Percentiles rank a stretch among this genome's conserved stretches.
Evolutionary conservation across 208 protist genomes (phyloP).

Genomic region (Acanthamoeba sp.): DNA sequence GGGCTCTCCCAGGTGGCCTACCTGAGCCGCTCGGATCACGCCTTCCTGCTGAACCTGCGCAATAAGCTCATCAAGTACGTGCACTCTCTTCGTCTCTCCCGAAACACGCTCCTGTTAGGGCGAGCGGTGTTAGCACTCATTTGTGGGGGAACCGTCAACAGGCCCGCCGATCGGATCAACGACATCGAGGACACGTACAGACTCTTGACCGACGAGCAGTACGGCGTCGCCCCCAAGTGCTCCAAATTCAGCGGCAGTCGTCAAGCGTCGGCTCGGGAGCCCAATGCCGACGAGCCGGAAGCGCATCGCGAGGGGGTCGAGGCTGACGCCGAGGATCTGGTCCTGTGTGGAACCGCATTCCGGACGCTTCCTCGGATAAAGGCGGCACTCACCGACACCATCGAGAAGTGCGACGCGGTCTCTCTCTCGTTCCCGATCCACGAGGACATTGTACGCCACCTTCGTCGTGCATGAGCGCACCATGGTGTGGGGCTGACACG

Average conservation of each 20-base stretch:
- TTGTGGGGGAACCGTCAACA: not conserved
- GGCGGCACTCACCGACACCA: not conserved
- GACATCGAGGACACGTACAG: conserved; percentile 35
- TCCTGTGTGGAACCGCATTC: not conserved
- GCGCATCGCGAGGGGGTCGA: not conserved
- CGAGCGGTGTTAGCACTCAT: too few species aligned
- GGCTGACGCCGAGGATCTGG: not conserved
- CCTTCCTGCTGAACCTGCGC: not conserved
- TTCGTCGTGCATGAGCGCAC: not conserved
- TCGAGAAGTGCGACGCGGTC: conserved; percentile 3
- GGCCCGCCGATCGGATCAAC: not conserved
- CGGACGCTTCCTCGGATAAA: not conserved
- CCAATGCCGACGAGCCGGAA: not conserved
- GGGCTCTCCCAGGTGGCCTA: not conserved
- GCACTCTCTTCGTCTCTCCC: not conserved
- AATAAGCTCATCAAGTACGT: not conserved
- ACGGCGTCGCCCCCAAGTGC: not conserved
- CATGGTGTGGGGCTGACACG: too few species aligned
- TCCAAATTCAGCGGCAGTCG: not conserved
- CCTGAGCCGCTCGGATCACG: not conserved
- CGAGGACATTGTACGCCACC: not conserved
- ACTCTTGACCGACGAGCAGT: not conserved
- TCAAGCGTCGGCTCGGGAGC: not conserved
- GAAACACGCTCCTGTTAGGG: not conserved
- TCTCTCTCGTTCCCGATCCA: not conserved